phyloP scores from a whole-genome alignment of 2,329 filamentous ascomycete species.

The Xylaria digitata region DNA sequence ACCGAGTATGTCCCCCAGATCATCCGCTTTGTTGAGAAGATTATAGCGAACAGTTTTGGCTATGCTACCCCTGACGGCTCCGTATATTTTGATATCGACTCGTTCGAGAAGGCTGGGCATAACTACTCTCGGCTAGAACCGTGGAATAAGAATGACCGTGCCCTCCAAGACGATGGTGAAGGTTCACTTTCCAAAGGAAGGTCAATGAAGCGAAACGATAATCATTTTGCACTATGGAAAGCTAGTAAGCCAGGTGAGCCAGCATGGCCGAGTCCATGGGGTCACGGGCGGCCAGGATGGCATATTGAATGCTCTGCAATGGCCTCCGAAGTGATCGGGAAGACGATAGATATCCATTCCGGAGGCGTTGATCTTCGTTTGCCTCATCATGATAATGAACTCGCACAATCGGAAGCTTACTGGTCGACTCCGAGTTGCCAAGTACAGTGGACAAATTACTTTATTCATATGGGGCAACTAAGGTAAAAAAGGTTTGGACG shows the following conservation, averaged over 20 bases:
- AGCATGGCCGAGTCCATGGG: conserved; percentile 34
- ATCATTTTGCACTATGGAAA: conserved; percentile 36
- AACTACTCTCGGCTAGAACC: conserved; percentile 29
- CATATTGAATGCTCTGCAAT: conserved; percentile 37
- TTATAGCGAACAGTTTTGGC: conserved; percentile 31
- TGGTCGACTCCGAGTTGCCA: conserved; percentile 22
- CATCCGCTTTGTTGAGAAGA: conserved; percentile 30
- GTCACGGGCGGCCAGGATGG: conserved; percentile 32
- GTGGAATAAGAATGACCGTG: conserved; percentile 31
- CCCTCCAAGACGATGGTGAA: conserved; percentile 33
- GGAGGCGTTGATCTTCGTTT: conserved; percentile 33
- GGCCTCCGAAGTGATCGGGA: conserved; percentile 33
- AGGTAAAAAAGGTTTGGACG: conserved; percentile 23
- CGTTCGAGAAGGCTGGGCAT: conserved; percentile 35
- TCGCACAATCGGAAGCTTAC: conserved; percentile 34
- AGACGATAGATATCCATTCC: conserved; percentile 33
- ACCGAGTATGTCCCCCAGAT: conserved; percentile 30
- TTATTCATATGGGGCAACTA: conserved; percentile 34
- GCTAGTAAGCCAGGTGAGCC: conserved; percentile 34
- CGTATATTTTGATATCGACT: conserved; percentile 35
- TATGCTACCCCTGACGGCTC: conserved; percentile 36
- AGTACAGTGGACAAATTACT: conserved; percentile 33
- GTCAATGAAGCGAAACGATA: conserved; percentile 29
- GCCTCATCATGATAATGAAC: conserved; percentile 35
- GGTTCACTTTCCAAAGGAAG: conserved; percentile 31